Percentiles rank a stretch among this genome's conserved stretches.
Conservation (phyloP, 2,329 filamentous ascomycete species). For the Drechslera avenae region DNA sequence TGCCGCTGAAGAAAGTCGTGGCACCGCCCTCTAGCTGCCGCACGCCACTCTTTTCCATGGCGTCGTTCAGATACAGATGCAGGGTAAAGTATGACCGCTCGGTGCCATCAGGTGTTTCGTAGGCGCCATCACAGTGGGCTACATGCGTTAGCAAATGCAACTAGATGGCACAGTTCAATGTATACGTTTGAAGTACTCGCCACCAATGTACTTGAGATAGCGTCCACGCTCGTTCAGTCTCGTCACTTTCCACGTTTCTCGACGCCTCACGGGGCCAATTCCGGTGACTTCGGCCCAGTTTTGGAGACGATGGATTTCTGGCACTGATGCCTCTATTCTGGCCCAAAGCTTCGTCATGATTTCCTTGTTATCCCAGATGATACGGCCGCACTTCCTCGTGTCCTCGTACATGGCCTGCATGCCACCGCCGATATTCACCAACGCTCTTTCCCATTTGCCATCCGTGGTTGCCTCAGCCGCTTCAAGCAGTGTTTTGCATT, state of each 20-base stretch:
- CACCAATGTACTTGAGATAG: slow-evolving; percentile 73
- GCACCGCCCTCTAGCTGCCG: slow-evolving; percentile 58
- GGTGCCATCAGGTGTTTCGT: slow-evolving; percentile 60
- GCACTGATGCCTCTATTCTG: slow-evolving; percentile 56
- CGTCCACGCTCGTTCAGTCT: slow-evolving; percentile 74
- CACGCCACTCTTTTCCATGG: slow-evolving; percentile 34
- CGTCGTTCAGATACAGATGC: slow-evolving; percentile 61
- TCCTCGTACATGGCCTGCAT: slow-evolving; percentile 62
- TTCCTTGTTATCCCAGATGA: slow-evolving; percentile 72
- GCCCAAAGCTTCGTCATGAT: slow-evolving; percentile 68
- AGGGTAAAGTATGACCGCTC: slow-evolving; percentile 61
- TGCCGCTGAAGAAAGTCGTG: slow-evolving; percentile 56
- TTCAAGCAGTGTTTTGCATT: slow-evolving; percentile 58
- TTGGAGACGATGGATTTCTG: slow-evolving; percentile 55
- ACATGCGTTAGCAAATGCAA: slow-evolving; percentile 18
- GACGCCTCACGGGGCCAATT: slow-evolving; percentile 49
- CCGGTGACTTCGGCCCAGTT: slow-evolving; percentile 51
- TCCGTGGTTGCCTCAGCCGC: slow-evolving; percentile 38
- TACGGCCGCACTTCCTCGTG: slow-evolving; percentile 73
- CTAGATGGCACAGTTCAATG: neutral
- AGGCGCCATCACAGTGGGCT: slow-evolving; percentile 72
- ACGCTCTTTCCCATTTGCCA: slow-evolving; percentile 67
- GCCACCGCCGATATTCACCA: slow-evolving; percentile 69
- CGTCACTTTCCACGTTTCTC: slow-evolving; percentile 51
- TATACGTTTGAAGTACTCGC: slow-evolving; percentile 71